These are phyloP conservation scores for Pythium utonaiense DNA, from an alignment of 352 stramenopile species.

Conservation along the genomic window DNA sequence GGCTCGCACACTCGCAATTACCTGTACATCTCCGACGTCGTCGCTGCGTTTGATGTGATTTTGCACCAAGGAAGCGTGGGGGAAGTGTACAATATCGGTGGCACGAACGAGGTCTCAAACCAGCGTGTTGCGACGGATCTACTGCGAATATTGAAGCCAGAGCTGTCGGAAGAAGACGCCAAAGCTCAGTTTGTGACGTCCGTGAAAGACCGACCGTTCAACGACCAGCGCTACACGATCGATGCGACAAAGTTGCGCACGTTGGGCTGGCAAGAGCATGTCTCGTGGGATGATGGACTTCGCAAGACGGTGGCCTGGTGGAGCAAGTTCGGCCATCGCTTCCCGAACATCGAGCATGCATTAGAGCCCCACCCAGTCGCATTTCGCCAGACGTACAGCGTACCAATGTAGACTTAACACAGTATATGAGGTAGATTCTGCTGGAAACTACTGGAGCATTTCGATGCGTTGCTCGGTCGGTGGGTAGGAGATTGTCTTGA, in stretches of 20 bases:
- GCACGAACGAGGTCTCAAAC: conserved; percentile 58
- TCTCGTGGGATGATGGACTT: conserved; percentile 93
- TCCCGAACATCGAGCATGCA: conserved; percentile 83
- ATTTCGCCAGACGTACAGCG: conserved; percentile 68
- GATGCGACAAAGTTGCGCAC: conserved; percentile 88
- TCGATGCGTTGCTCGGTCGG: neutral
- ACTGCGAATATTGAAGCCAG: conserved; percentile 62
- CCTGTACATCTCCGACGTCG: conserved; percentile 97
- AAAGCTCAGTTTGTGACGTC: conserved; percentile 63
- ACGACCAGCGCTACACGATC: conserved; percentile 97
- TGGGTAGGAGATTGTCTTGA: conserved; percentile 52
- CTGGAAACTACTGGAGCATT: neutral
- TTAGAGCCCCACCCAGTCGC: conserved; percentile 74
- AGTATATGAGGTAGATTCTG: neutral
- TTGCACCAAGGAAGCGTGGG: conserved; percentile 91
- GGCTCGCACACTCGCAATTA: conserved; percentile 96
- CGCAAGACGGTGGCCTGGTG: conserved; percentile 91
- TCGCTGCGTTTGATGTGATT: conserved; percentile 95
- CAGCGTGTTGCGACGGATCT: conserved; percentile 88
- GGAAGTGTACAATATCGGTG: conserved; percentile 97
- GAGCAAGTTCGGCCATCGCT: conserved; percentile 60
- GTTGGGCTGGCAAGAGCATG: conserved; percentile 92
- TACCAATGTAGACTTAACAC: conserved; percentile 8
- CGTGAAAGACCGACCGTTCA: conserved; percentile 94
- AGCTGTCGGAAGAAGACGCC: conserved; percentile 25